A percentile compares a stretch with the other conserved stretches of the same genome.
Evolutionary conservation across 2,329 filamentous ascomycete species (phyloP).

Genomic region (Ceratocystis huliohia): DNA sequence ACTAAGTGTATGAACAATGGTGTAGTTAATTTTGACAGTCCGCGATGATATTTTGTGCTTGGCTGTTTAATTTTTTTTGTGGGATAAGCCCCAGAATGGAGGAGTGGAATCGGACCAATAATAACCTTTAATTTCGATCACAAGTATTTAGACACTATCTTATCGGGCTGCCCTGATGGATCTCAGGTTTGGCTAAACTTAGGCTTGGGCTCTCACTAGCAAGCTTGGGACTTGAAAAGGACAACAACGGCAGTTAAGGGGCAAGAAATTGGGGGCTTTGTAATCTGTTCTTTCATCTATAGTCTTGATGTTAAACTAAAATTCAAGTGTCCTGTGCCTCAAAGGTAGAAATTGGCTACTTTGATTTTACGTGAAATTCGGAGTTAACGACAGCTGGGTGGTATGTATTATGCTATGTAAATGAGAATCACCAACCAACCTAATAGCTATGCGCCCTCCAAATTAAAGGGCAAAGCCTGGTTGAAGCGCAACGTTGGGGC

Average conservation of each 20-base stretch:
- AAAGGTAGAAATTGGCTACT: too few relatives aligned
- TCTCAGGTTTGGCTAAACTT: slow-evolving; percentile 6
- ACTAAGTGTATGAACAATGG: slow-evolving; percentile 21
- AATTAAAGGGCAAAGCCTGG: background rate
- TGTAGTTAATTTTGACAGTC: slow-evolving; percentile 21
- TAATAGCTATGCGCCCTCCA: too few relatives aligned
- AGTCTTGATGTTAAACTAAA: too few relatives aligned
- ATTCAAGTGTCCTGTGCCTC: too few relatives aligned
- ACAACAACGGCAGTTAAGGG: background rate
- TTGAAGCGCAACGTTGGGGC: background rate
- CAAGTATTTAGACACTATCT: slow-evolving; percentile 12
- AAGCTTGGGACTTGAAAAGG: background rate
- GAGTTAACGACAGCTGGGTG: too few relatives aligned
- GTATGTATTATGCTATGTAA: too few relatives aligned
- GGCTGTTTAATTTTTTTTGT: slow-evolving; percentile 20
- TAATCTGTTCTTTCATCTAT: too few relatives aligned
- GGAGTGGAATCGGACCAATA: slow-evolving; percentile 18
- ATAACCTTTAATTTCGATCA: background rate
- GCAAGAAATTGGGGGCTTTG: background rate
- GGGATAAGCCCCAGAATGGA: slow-evolving; percentile 20
- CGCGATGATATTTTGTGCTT: slow-evolving; percentile 20
- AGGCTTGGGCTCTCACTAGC: background rate
- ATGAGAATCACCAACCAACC: too few relatives aligned
- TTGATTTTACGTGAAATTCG: too few relatives aligned
- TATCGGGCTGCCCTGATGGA: slow-evolving; percentile 20